A percentile compares a stretch with the other conserved stretches of the same genome.
Evolutionary conservation across 495 filamentous ascomycete species (phyloP).

Genomic region (Cercophora samala): DNA sequence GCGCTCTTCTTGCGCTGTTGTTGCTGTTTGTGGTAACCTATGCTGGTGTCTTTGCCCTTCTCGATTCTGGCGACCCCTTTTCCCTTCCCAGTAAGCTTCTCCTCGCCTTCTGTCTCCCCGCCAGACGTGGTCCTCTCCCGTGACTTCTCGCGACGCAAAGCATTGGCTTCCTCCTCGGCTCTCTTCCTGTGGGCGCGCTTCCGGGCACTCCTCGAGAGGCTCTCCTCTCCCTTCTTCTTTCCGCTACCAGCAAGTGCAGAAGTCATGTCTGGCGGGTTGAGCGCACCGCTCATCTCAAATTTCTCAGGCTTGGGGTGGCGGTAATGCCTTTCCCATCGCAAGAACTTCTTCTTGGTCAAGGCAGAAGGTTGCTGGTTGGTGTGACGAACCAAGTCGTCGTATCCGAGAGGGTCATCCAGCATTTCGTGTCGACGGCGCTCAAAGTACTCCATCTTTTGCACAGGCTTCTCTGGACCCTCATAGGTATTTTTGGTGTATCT

Average conservation of each 20-base stretch:
- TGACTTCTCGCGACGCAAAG: conserved; percentile 1
- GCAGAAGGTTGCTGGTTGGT: conserved; percentile 8
- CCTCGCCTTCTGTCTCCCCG: background rate
- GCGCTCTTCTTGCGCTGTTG: background rate
- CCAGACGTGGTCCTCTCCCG: conserved; percentile 6
- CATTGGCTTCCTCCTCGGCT: conserved; percentile 8
- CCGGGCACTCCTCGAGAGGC: conserved; percentile 14
- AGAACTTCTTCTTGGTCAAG: conserved; percentile 6
- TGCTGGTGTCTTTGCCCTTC: background rate
- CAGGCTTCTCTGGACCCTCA: background rate
- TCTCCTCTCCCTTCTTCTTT: background rate
- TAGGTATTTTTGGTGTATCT: conserved; percentile 8
- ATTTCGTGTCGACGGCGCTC: conserved; percentile 26
- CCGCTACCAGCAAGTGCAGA: background rate
- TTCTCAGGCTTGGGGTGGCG: conserved; percentile 4
- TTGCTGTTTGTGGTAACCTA: background rate
- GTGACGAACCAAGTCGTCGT: conserved; percentile 29
- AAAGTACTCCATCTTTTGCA: conserved; percentile 19
- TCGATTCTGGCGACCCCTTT: background rate
- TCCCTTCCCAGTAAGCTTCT: conserved; percentile 1
- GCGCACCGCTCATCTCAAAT: conserved; percentile 24
- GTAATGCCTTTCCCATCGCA: conserved; percentile 9
- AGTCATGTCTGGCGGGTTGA: conserved; percentile 9
- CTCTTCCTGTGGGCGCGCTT: conserved; percentile 21
- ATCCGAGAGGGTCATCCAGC: conserved; percentile 28